Evolutionary conservation across 169 alveolate species (phyloP).

Genomic region (Perkinsus olseni): DNA sequence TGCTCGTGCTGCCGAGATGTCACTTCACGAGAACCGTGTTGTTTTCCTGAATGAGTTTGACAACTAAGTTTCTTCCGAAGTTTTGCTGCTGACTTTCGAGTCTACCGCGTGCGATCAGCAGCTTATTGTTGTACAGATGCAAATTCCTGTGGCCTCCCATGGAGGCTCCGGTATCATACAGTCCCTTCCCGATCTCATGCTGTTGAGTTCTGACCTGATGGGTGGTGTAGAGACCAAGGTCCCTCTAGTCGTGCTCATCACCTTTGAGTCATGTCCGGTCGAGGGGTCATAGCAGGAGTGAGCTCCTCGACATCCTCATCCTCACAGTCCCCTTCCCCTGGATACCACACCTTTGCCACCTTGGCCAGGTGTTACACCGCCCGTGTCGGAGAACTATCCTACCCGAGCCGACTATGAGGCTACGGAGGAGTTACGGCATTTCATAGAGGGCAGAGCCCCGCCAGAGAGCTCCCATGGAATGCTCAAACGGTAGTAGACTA

Average conservation of each 20-base stretch:
- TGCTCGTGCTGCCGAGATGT: background rate
- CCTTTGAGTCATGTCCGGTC: background rate
- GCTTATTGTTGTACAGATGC: too few species aligned
- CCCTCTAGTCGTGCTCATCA: too few species aligned
- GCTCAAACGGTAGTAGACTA: constrained; percentile 15
- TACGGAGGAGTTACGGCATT: constrained; percentile 33
- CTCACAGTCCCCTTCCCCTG: background rate
- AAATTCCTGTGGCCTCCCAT: too few species aligned
- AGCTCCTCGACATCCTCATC: background rate
- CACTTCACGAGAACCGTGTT: background rate
- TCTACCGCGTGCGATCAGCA: too few species aligned
- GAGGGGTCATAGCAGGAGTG: background rate
- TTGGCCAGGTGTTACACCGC: background rate
- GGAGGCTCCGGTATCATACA: too few species aligned
- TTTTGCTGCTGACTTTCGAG: too few species aligned
- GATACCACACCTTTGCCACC: background rate
- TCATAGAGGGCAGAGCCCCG: constrained; percentile 32
- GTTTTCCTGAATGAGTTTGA: background rate
- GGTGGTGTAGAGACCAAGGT: too few species aligned
- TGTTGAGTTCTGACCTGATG: too few species aligned
- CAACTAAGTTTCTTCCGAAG: background rate
- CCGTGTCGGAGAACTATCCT: constrained; percentile 8
- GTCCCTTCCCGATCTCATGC: too few species aligned
- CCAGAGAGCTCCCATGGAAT: constrained; percentile 59
- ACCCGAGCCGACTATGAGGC: constrained; percentile 31